These are phyloP conservation scores for Posidonia oceanica DNA, from an alignment of 116 monocot genomes.

Conservation along the genomic window DNA sequence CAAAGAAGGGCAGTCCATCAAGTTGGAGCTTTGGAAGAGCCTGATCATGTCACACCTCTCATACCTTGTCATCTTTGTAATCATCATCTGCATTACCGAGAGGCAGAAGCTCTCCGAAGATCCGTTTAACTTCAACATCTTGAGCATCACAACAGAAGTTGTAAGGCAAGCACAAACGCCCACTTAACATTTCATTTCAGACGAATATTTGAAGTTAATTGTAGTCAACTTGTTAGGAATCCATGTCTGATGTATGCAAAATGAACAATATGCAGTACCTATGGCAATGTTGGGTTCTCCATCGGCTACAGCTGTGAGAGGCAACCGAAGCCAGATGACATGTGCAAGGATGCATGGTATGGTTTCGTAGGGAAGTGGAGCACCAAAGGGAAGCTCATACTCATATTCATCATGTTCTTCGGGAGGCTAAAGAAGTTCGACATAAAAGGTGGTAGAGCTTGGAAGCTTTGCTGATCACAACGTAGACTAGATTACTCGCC, in stretches of 20 bases:
- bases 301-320: conserved; percentile 33
- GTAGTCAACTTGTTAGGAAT: too few species aligned
- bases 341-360: conserved; percentile 20
- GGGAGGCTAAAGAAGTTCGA: conserved; percentile 43
- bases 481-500: too few species aligned
- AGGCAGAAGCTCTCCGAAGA: conserved; percentile 24
- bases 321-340: conserved; percentile 5
- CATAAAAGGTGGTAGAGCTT: conserved; percentile 1
- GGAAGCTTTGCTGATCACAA: background rate
- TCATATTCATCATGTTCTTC: conserved; percentile 26
- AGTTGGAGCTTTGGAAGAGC: background rate
- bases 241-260: too few species aligned
- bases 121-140: conserved; percentile 53
- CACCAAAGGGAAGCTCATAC: conserved; percentile 28
- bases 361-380: conserved; percentile 45
- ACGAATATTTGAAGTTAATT: too few species aligned
- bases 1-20: background rate
- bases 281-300: conserved; percentile 42
- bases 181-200: too few species aligned
- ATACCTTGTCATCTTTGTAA: conserved; percentile 29
- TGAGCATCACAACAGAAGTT: conserved; percentile 48
- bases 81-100: conserved; percentile 50
- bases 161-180: conserved; percentile 23
- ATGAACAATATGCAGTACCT: conserved; percentile 21
- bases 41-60: conserved; percentile 33